Conservation (phyloP, 2,329 filamentous ascomycete genomes). For the Thelonectria blattea region DNA sequence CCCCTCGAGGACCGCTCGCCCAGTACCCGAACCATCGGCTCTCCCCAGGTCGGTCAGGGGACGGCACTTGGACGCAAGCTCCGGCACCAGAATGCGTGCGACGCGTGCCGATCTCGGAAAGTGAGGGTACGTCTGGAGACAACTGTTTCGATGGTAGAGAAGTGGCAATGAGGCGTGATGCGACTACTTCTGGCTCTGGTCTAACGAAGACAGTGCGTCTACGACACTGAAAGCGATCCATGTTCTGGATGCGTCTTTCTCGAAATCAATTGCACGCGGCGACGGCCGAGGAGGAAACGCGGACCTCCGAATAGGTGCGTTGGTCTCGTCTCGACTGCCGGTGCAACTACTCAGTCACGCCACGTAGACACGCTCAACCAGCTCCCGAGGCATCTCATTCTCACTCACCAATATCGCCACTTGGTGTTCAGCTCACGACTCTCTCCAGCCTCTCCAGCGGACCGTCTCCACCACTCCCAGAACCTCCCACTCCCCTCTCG, state of each 20-base stretch:
- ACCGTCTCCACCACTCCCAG: slow-evolving; percentile 12
- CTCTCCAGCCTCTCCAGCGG: slow-evolving; percentile 12
- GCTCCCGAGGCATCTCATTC: not conserved
- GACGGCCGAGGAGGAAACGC: slow-evolving; percentile 30
- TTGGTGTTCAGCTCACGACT: slow-evolving; percentile 1
- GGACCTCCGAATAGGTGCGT: slow-evolving; percentile 31
- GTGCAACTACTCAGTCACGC: not conserved
- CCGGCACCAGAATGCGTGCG: slow-evolving; percentile 31
- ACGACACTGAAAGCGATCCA: slow-evolving; percentile 9
- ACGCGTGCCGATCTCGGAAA: slow-evolving; percentile 34
- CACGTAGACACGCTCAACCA: slow-evolving; percentile 21
- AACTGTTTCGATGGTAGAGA: not conserved
- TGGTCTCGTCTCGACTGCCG: not conserved
- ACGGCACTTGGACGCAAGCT: slow-evolving; percentile 7
- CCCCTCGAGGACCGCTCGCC: slow-evolving; percentile 2
- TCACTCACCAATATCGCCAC: not conserved
- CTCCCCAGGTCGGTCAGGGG: not conserved
- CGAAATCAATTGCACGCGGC: slow-evolving; percentile 27
- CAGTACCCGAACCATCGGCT: not conserved
- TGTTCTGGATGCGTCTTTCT: slow-evolving; percentile 33
- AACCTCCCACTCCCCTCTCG: slow-evolving; percentile 5
- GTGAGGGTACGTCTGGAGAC: slow-evolving; percentile 25
- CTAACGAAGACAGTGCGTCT: slow-evolving; percentile 26
- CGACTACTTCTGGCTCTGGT: not conserved
- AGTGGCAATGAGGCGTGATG: not conserved